These are phyloP conservation scores for Punctularia strigosozonata DNA, from an alignment of 768 basidiomycete genomes.

Conservation along the genomic window DNA sequence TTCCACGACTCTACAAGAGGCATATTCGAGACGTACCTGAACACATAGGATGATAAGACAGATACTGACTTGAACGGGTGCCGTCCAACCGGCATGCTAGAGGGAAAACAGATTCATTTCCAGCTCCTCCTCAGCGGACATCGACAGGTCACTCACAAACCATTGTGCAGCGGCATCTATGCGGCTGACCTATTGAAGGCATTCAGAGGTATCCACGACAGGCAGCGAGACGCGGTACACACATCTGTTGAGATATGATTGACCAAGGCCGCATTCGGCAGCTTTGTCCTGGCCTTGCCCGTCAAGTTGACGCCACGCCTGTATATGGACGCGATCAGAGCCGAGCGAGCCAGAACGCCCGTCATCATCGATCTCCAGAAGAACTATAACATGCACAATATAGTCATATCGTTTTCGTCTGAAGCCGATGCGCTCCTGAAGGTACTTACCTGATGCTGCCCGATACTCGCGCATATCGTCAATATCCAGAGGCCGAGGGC, in stretches of 20 bases:
- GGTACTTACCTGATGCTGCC: slow-evolving; percentile 47
- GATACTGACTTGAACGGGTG: slow-evolving; percentile 51
- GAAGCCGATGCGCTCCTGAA: too few relatives aligned
- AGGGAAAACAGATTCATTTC: not conserved
- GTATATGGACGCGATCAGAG: slow-evolving; percentile 62
- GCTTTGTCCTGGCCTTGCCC: slow-evolving; percentile 48
- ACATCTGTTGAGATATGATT: slow-evolving; percentile 62
- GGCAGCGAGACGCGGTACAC: slow-evolving; percentile 10
- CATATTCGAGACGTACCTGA: slow-evolving; percentile 27
- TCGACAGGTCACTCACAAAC: slow-evolving; percentile 38
- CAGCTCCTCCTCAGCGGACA: not conserved
- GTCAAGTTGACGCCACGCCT: slow-evolving; percentile 55
- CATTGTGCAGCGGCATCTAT: slow-evolving; percentile 56
- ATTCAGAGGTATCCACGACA: slow-evolving; percentile 1
- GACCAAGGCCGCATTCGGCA: slow-evolving; percentile 49
- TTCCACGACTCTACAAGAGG: not conserved
- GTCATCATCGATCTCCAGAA: slow-evolving; percentile 62
- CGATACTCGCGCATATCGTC: slow-evolving; percentile 40
- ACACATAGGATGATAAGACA: slow-evolving; percentile 49
- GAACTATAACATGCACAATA: slow-evolving; percentile 33
- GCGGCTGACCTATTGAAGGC: slow-evolving; percentile 33
- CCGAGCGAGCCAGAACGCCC: slow-evolving; percentile 52
- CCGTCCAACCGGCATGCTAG: slow-evolving; percentile 54
- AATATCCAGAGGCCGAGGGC: slow-evolving; percentile 39
- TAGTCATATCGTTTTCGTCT: slow-evolving; percentile 9